phyloP scores from a whole-genome alignment of 2,329 filamentous ascomycete genomes.

The Dichotomopilus funicola region DNA sequence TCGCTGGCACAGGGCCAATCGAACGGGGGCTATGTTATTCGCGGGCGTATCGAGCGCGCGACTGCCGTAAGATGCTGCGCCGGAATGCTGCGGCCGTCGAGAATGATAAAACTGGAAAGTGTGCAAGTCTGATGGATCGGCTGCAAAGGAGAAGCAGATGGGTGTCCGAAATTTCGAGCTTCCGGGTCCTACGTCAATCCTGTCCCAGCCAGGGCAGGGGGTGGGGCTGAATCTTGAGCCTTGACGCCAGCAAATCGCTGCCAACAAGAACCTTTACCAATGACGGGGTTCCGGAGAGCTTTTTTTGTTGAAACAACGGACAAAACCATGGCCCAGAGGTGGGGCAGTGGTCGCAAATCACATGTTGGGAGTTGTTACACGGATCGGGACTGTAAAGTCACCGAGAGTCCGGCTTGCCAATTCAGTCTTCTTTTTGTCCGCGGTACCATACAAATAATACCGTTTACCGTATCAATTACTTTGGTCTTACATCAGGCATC shows the following conservation, averaged over 20 bases:
- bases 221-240: conserved; percentile 4
- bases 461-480: too few species aligned
- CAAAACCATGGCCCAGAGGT: too few species aligned
- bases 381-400: background rate
- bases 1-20: too few species aligned
- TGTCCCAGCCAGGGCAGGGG: conserved; percentile 7
- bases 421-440: too few species aligned
- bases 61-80: background rate
- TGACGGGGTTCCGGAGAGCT: too few species aligned
- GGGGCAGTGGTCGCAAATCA: conserved; percentile 2
- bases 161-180: conserved; percentile 21
- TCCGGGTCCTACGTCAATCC: conserved; percentile 23
- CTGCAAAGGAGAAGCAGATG: background rate
- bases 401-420: too few species aligned
- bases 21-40: too few species aligned
- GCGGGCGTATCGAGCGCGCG: too few species aligned
- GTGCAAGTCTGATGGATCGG: too few species aligned
- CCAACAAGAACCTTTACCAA: background rate
- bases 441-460: too few species aligned
- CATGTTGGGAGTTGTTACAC: conserved; percentile 2
- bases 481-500: too few species aligned
- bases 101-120: background rate
- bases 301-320: too few species aligned
- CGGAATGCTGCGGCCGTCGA: background rate
- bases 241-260: background rate